Evolutionary conservation across 192 early-diverging fungal genomes (phyloP).

Genomic region (Coemansia pectinata): DNA sequence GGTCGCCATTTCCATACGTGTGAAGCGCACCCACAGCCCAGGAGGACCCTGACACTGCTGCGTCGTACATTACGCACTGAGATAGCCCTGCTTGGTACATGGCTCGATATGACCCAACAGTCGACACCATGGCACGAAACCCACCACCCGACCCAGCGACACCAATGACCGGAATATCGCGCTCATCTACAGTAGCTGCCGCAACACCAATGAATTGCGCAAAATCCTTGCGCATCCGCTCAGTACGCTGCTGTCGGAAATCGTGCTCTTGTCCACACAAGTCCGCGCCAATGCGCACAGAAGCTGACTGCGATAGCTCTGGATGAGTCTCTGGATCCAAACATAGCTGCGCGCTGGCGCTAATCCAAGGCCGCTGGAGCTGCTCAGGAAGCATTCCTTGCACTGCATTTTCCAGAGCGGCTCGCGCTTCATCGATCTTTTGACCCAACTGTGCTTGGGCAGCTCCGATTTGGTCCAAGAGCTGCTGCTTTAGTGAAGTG

Average conservation of each 20-base stretch:
- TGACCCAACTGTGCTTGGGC: conserved; percentile 20
- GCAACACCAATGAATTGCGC: conserved; percentile 75
- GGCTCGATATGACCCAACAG: conserved; percentile 66
- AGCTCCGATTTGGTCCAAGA: conserved; percentile 24
- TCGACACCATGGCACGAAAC: conserved; percentile 80
- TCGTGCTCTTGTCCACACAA: conserved; percentile 35
- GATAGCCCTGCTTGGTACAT: conserved; percentile 66
- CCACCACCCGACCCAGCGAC: conserved; percentile 81
- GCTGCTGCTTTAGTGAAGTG: conserved; percentile 17
- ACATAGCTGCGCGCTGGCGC: conserved; percentile 31
- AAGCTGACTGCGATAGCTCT: conserved; percentile 27
- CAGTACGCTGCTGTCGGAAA: conserved; percentile 23
- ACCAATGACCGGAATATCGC: conserved; percentile 72
- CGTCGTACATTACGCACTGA: conserved; percentile 71
- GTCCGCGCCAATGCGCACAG: conserved; percentile 29
- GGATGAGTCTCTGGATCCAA: conserved; percentile 36
- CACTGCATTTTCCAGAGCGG: conserved; percentile 22
- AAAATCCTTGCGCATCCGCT: conserved; percentile 63
- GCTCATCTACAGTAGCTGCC: conserved; percentile 60
- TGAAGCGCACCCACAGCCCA: conserved; percentile 46
- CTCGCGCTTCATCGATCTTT: conserved; percentile 25
- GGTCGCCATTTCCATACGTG: conserved; percentile 33
- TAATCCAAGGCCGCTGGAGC: conserved; percentile 40
- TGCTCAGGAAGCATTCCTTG: conserved; percentile 43
- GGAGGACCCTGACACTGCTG: conserved; percentile 59